Conservation (phyloP, 176 grass and related monocot species). For the Oryza rufipogon region DNA sequence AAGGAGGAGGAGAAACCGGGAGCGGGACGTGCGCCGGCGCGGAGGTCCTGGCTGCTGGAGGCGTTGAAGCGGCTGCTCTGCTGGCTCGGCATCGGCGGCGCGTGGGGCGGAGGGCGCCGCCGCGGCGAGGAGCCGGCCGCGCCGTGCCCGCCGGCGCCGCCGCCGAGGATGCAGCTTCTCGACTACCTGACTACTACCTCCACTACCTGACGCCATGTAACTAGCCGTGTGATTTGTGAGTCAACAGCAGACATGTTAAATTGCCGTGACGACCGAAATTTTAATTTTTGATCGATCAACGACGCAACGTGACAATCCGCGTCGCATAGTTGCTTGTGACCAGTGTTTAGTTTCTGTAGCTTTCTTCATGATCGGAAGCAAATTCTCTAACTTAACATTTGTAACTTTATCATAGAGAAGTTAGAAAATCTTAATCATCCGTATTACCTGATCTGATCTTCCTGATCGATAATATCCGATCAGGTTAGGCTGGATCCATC, state of each 20-base stretch:
- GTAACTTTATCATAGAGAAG: no score
- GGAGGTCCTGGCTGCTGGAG: conserved; percentile 23
- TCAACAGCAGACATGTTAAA: not conserved
- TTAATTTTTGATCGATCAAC: not conserved
- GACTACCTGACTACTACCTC: conserved; percentile 20
- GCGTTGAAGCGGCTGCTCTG: conserved; percentile 14
- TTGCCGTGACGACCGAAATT: not conserved
- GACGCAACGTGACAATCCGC: no score
- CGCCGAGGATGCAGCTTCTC: conserved; percentile 20
- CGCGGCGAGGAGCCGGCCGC: not conserved
- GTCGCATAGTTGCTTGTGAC: no score
- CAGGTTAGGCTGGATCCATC: not conserved
- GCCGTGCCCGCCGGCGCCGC: not conserved
- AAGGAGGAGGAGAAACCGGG: not conserved
- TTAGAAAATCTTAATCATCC: no score
- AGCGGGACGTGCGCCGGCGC: not conserved
- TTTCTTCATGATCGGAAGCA: no score
- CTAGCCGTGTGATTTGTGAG: not conserved
- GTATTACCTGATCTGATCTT: not conserved
- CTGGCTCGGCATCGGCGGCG: conserved; percentile 23
- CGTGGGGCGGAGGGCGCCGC: not conserved
- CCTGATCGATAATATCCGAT: not conserved
- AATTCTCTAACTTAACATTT: no score
- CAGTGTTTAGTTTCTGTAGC: no score
- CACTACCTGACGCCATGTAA: not conserved